Base-by-base conservation (phyloP, 306 rosid species). In the Lupinus albus region DNA sequence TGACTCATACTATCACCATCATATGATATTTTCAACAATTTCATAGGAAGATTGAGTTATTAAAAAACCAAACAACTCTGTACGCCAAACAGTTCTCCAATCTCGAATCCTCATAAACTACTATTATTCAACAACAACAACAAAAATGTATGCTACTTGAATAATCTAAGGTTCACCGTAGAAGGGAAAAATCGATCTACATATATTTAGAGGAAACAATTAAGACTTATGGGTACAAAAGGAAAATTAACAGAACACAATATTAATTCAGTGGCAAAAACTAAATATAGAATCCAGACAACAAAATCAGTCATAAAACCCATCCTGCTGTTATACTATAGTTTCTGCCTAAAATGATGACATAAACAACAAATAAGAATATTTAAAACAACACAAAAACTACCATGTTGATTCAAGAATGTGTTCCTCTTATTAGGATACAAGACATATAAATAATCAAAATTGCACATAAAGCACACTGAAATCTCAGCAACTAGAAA, bases 171-270 rank as follows among this genome's bases (percentile, higher is more conserved):
- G 33, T 54, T 55, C 50, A 55, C 35, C 16, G 18, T 20, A 13
- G 56, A 7, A 62, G 3, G 8, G 20, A 1, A 25, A 68, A 20
- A 10, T 35, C 21, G 20, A 66, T 18, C 58, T 10, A 46, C 12
- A 38, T 20, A 57, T 11, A 21, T 10, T 35, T 41, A 25, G 20
- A 63, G 21, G 36, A 62, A 32, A 61, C 67, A 49, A 32, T 44
- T 51, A 72, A 16, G 44, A 60, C 44, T 55, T 51, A 57, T 32
- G 47, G 18, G 51, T 13, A 17, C 50, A 44, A 28, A 58, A 10
- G 65, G 62, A 78, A 73, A 51, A 61, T 21, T 42, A 38, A 61
- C 45, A 52, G 35, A 63, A 52, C 62, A 51, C 44, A 16, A 2
- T 45, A 47, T 47, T 21, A 45, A 11, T 67, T 58, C 41, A 41